Base-by-base conservation (phyloP, 1,139 yeast genomes). In the Hansenula sp. region DNA sequence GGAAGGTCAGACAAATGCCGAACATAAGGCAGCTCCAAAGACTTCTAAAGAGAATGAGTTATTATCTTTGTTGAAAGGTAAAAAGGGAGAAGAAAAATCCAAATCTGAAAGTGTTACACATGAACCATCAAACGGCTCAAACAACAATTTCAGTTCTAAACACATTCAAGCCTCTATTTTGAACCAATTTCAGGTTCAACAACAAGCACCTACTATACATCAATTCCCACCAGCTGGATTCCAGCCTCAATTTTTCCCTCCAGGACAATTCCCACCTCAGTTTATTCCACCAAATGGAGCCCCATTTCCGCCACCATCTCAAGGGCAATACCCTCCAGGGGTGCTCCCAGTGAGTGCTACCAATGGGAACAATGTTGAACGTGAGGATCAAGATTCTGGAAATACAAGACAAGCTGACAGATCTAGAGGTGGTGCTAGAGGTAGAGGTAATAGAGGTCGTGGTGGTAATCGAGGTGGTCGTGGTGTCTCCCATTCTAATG, bases 131-230 rank as follows among this genome's bases (percentile, higher is more conserved):
- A 41, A 44, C 5, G 47, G 50, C 28, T 61, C 58, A 5, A 59
- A 55, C 10, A 54, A 53, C 29, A 62, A 58, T 17, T 58, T 54
- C 18, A 56, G 61, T 9, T 50, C 63, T 39, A 57, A 57, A 38
- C 59, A 62, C 40, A 65, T 71, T 36, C 63, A 69, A 47, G 77
- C 77, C 9, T 71, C 74, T 41, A 50, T 58, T 32, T 52, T 63
- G 41, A 40, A 44, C 28, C 47, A 51, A 36, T 51, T 53, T 50
- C 54, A 63, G 50, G 75, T 70, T 48, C 74, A 71, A 4, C 56
- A 58, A 18, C 55, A 50, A 27, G 55, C 57, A 25, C 61, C 60
- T 21, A 9, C 9, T 5, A 21, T 21, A 6, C 25, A 21, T 21
- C 25, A 21, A 24, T 52, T 53, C 17, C 62, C 62, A 37, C 25